phyloP scores from a whole-genome alignment of 2,329 filamentous ascomycete genomes.

The Colletotrichum tabaci region DNA sequence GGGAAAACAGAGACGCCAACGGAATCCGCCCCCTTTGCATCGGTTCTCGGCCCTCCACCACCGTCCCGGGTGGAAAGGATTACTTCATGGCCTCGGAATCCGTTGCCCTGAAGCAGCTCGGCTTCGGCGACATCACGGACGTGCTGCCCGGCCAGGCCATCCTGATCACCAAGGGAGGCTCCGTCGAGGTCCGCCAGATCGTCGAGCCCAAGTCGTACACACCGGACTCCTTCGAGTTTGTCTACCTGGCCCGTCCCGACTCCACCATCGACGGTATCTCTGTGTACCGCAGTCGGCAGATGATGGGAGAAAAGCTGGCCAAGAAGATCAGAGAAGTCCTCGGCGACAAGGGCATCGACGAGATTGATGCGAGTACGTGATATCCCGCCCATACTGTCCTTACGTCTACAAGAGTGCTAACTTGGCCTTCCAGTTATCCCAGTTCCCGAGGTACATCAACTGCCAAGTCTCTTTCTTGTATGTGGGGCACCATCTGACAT shows the following conservation, averaged over 20 bases:
- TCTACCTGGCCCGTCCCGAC: conserved; percentile 90
- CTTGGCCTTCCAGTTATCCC: too few relatives aligned
- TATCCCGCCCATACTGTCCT: too few relatives aligned
- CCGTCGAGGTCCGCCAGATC: conserved; percentile 83
- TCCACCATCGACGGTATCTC: conserved; percentile 89
- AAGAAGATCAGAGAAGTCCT: conserved; percentile 78
- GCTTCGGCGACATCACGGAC: conserved; percentile 82
- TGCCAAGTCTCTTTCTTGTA: too few relatives aligned
- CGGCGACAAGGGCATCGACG: conserved; percentile 77
- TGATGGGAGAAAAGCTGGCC: conserved; percentile 88
- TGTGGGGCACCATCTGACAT: too few relatives aligned
- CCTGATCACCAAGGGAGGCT: conserved; percentile 83
- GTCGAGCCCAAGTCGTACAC: conserved; percentile 78
- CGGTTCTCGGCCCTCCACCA: conserved; percentile 79
- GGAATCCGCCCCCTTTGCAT: conserved; percentile 62
- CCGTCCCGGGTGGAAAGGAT: conserved; percentile 75
- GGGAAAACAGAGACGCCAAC: too few relatives aligned
- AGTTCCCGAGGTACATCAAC: too few relatives aligned
- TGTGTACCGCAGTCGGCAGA: conserved; percentile 85
- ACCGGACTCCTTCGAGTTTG: conserved; percentile 83
- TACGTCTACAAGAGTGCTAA: too few relatives aligned
- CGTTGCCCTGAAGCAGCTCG: conserved; percentile 85
- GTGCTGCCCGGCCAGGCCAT: conserved; percentile 89
- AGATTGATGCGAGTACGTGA: conserved; percentile 73
- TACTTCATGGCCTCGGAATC: conserved; percentile 95